Evolutionary conservation across 768 basidiomycete genomes (phyloP).

Genomic region (Rhodotorula graminis): DNA sequence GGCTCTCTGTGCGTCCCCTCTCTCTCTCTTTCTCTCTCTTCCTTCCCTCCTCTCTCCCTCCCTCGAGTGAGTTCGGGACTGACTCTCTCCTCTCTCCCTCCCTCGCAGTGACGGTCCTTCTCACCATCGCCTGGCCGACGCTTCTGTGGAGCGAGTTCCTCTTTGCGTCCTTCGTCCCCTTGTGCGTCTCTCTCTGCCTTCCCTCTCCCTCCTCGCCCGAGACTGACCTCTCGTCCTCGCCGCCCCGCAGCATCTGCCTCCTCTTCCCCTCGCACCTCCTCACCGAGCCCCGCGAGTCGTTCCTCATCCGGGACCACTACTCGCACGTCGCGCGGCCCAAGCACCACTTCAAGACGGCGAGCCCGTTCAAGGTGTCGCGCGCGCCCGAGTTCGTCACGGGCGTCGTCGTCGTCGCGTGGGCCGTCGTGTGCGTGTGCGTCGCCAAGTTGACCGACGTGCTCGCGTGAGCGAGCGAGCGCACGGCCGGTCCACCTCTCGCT

Average conservation of each 20-base stretch:
- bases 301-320: constrained; percentile 38
- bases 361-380: constrained; percentile 32
- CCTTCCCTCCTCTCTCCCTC: background rate
- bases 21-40: no score
- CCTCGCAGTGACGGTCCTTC: constrained; percentile 29
- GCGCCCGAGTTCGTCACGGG: constrained; percentile 31
- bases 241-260: constrained; percentile 29
- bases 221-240: background rate
- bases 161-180: constrained; percentile 35
- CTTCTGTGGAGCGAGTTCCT: constrained; percentile 36
- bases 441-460: constrained; percentile 32
- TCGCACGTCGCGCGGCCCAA: constrained; percentile 37
- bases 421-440: constrained; percentile 28
- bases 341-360: constrained; percentile 35
- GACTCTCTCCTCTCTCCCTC: background rate
- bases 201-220: background rate
- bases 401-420: constrained; percentile 26
- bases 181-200: background rate
- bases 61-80: background rate
- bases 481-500: no score
- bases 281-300: constrained; percentile 32
- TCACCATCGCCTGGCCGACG: constrained; percentile 37
- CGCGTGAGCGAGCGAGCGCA: no score
- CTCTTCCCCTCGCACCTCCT: constrained; percentile 36
- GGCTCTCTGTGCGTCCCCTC: constrained; percentile 22